Evolutionary conservation across 805 yeast genomes (phyloP).

Genomic region (Sugiyamaella smithiae): DNA sequence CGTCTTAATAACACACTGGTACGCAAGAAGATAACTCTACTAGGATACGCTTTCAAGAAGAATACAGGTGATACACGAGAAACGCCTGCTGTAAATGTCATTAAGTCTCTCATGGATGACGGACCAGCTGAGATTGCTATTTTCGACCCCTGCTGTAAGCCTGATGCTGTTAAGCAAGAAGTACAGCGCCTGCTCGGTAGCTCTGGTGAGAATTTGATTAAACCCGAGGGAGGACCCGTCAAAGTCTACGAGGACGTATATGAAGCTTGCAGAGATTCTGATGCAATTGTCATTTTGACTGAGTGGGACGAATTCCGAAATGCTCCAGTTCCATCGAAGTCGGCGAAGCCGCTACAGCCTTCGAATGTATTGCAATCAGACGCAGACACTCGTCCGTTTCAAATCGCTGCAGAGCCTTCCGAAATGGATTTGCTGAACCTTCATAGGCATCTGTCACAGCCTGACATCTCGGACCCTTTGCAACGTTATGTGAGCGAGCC

Average conservation of each 20-base stretch:
- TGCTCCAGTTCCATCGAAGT: not conserved
- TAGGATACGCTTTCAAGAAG: conserved; percentile 34
- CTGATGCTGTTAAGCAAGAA: conserved; percentile 25
- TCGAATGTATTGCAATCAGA: not conserved
- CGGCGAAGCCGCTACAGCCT: conserved; percentile 1
- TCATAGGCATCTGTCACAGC: not conserved
- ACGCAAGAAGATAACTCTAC: conserved; percentile 30
- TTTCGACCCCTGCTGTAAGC: conserved; percentile 26
- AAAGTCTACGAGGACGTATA: conserved; percentile 25
- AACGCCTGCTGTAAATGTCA: conserved; percentile 31
- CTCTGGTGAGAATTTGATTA: conserved; percentile 7
- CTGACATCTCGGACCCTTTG: not conserved
- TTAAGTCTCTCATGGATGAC: conserved; percentile 26
- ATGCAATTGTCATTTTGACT: conserved; percentile 31
- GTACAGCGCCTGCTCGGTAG: conserved; percentile 25
- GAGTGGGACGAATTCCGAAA: conserved; percentile 32
- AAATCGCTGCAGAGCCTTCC: not conserved
- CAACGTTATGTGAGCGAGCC: not conserved
- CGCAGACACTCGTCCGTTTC: not conserved
- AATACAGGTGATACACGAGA: conserved; percentile 34
- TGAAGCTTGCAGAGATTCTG: conserved; percentile 30
- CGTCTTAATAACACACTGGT: conserved; percentile 31
- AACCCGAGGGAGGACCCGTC: conserved; percentile 24
- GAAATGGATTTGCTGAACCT: not conserved
- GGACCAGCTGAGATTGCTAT: conserved; percentile 31